Base-by-base conservation (phyloP, 176 grass and related monocot genomes). In the Cocos nucifera region DNA sequence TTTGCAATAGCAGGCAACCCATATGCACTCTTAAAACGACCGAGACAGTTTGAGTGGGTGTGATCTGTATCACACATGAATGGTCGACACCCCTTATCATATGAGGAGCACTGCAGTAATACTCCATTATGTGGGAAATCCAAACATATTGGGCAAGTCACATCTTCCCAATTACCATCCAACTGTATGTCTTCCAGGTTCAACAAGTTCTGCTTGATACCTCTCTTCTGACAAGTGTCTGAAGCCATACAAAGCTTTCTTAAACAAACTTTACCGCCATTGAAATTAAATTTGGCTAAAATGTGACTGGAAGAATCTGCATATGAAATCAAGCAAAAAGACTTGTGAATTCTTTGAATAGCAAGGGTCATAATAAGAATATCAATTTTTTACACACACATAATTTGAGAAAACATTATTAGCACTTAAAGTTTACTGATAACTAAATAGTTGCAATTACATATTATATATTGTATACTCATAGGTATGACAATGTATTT, bases 41-140 rank as follows among this genome's bases (percentile, higher is more conserved):
- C 83, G 1, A 97, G 80, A 56, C 92, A 97, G 57, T 97, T 97
- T 23, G 92, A 97, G 12, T 76, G 92, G 3, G 81, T 85, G 71
- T 97, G 87, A 56, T 91, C 92, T 1, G 92, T 97, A 19, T 91
- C 92, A 6, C 87, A 97, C 64, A 97, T 83, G 67, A 97, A 97
- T 7, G 92, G 81, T 24, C 92, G 79, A 69, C 92, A 97, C 0
- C 92, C 92, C 53, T 97, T 88, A 60, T 91, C 92, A 64, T 87
- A 88, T 35, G 86, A 90, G 0, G 87, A 79, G 52, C 92, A 97
- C 21, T 78, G 75, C 1, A 97, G 78, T 3, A 97, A 75, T 30
- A 97, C 92, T 1, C 79, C 82, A 23, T 97, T 97, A 76, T 97
- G 87, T 19, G 92, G 92, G 30, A 81, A 89, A 53, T 97, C 87